Evolutionary conservation across 2,329 filamentous ascomycete species (phyloP).

Genomic region (Colletotrichum tropicale): DNA sequence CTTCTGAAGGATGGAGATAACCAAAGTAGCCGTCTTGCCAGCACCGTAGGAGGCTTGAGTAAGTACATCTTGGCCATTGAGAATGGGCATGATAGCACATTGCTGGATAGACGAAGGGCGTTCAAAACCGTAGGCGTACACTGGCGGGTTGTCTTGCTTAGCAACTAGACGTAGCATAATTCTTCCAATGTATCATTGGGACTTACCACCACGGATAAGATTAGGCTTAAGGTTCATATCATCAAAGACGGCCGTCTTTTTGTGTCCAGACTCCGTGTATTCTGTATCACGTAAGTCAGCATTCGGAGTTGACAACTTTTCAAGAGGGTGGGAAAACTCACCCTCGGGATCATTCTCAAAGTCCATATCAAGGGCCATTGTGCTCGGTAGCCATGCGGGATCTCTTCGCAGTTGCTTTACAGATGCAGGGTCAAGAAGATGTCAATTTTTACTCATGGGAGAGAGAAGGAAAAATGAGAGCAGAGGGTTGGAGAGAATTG

Average conservation of each 20-base stretch:
- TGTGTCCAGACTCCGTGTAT: slow-evolving; percentile 90
- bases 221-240: slow-evolving; percentile 96
- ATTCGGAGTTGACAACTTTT: not conserved
- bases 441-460: not conserved
- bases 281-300: not conserved
- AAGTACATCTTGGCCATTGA: slow-evolving; percentile 99
- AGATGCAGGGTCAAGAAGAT: not conserved
- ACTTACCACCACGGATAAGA: slow-evolving; percentile 78
- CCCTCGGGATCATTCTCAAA: not conserved
- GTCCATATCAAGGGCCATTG: not conserved
- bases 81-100: slow-evolving; percentile 99
- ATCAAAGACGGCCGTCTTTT: slow-evolving; percentile 99
- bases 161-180: not conserved
- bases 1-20: slow-evolving; percentile 98
- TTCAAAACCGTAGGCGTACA: slow-evolving; percentile 99
- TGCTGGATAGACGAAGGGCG: slow-evolving; percentile 99
- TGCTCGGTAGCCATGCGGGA: not conserved
- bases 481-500: not conserved
- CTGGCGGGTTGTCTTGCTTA: not conserved
- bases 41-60: slow-evolving; percentile 99
- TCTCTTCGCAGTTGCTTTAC: not conserved
- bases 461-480: not conserved
- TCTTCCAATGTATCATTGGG: not conserved
- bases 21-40: slow-evolving; percentile 99
- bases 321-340: not conserved